Percentiles rank a stretch among this genome's conserved stretches.
phyloP scores from a whole-genome alignment of 2,329 filamentous ascomycete genomes.

The Penicillium sp. region DNA sequence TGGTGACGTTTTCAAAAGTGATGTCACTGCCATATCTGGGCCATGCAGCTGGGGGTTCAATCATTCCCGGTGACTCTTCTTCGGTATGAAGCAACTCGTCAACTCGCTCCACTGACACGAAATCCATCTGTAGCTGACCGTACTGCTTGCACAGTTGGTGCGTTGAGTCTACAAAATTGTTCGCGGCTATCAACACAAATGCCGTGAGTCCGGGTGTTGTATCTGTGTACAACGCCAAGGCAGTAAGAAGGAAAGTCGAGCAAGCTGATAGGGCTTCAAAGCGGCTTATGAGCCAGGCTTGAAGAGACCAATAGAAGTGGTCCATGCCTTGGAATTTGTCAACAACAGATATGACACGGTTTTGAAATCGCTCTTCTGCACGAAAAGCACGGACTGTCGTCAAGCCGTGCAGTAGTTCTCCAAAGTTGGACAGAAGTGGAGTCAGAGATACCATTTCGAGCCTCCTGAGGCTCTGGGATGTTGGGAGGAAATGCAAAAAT shows the following conservation, averaged over 20 bases:
- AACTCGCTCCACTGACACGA: constrained; percentile 84
- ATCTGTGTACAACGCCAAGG: constrained; percentile 72
- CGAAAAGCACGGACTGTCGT: constrained; percentile 84
- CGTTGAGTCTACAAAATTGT: constrained; percentile 64
- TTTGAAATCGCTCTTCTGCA: constrained; percentile 76
- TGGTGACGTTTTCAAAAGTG: constrained; percentile 72
- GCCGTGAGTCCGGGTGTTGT: constrained; percentile 77
- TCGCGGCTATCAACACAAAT: constrained; percentile 75
- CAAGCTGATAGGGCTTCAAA: constrained; percentile 71
- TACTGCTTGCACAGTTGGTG: constrained; percentile 76
- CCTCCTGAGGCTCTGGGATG: constrained; percentile 77
- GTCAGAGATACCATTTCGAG: constrained; percentile 88
- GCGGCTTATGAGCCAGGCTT: constrained; percentile 80
- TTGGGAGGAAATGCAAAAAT: constrained; percentile 75
- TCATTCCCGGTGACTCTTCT: constrained; percentile 67
- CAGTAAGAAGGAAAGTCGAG: constrained; percentile 71
- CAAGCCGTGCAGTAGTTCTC: constrained; percentile 79
- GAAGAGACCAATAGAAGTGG: constrained; percentile 90
- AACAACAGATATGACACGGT: constrained; percentile 74
- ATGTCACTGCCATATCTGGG: constrained; percentile 71
- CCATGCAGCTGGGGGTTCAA: constrained; percentile 74
- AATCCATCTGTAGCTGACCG: constrained; percentile 85
- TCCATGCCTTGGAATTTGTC: constrained; percentile 93
- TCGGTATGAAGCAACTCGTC: constrained; percentile 78
- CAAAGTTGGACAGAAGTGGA: constrained; percentile 89